Evolutionary conservation across 2,329 filamentous ascomycete genomes (phyloP).

Genomic region (Aschersonia sp.): DNA sequence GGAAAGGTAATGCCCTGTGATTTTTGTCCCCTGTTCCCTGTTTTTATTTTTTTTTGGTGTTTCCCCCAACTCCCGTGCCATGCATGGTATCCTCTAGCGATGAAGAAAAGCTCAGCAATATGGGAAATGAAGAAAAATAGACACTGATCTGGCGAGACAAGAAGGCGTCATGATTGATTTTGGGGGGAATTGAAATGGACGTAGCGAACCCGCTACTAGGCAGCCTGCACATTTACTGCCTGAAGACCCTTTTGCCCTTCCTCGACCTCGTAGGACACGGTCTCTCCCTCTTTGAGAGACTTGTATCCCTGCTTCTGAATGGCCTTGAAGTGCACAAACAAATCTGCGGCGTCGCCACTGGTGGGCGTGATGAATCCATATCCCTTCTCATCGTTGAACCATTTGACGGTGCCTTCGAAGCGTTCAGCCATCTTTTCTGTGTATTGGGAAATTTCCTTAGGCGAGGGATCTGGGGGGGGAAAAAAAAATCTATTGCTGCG

Average conservation of each 20-base stretch:
- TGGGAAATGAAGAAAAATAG: background rate
- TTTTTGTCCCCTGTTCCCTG: no score
- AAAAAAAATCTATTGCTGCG: background rate
- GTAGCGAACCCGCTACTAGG: background rate
- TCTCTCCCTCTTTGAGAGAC: conserved; percentile 7
- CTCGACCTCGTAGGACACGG: conserved; percentile 4
- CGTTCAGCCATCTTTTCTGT: conserved; percentile 5
- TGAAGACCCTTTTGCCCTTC: conserved; percentile 7
- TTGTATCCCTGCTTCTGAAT: conserved; percentile 7
- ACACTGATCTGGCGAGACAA: background rate
- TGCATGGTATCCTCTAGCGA: background rate
- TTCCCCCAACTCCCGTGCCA: background rate
- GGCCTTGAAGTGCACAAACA: conserved; percentile 8
- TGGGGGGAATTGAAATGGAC: no score
- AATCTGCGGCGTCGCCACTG: conserved; percentile 2
- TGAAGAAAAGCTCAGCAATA: background rate
- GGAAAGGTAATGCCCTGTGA: no score
- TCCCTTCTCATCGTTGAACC: conserved; percentile 10
- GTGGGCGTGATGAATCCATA: conserved; percentile 8
- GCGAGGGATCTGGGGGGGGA: no score
- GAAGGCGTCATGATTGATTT: background rate
- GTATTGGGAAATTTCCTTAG: background rate
- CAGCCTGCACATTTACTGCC: conserved; percentile 1
- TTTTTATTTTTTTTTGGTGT: background rate
- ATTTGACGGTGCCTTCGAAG: conserved; percentile 6